These are phyloP conservation scores for Endogone sp. DNA, from an alignment of 192 early-diverging fungal species.

Conservation along the genomic window DNA sequence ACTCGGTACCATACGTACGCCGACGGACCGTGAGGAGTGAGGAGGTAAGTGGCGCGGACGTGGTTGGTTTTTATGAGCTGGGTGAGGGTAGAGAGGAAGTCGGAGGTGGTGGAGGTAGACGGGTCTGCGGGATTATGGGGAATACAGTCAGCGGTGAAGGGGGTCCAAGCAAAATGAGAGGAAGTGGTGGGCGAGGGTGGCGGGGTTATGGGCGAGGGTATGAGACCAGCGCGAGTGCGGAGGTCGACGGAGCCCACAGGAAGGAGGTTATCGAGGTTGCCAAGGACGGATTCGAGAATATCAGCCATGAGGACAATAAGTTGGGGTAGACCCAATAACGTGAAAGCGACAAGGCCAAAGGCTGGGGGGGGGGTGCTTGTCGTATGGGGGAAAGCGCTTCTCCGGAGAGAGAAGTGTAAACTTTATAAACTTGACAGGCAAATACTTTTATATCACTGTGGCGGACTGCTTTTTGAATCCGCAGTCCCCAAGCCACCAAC, in stretches of 20 bases:
- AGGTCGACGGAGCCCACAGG: background rate
- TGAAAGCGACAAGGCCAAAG: no score
- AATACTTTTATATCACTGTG: no score
- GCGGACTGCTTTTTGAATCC: no score
- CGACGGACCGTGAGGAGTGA: background rate
- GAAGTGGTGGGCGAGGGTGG: background rate
- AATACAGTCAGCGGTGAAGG: background rate
- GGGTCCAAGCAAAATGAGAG: slow-evolving; percentile 8
- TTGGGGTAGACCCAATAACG: no score
- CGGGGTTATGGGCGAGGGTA: background rate
- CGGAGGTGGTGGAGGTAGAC: background rate
- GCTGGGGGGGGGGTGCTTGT: no score
- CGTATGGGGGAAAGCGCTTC: no score
- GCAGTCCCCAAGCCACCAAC: no score
- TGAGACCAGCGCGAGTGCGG: background rate
- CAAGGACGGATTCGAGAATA: no score
- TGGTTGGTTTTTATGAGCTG: background rate
- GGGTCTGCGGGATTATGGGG: background rate
- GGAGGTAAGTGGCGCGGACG: background rate
- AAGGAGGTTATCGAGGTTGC: background rate
- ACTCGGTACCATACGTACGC: background rate
- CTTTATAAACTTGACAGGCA: no score
- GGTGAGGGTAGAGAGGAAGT: slow-evolving; percentile 1
- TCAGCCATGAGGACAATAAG: no score
- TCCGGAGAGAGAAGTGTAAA: no score